Evolutionary conservation across 148 eudicot species (phyloP).

Genomic region (Persicaria maculosa): DNA sequence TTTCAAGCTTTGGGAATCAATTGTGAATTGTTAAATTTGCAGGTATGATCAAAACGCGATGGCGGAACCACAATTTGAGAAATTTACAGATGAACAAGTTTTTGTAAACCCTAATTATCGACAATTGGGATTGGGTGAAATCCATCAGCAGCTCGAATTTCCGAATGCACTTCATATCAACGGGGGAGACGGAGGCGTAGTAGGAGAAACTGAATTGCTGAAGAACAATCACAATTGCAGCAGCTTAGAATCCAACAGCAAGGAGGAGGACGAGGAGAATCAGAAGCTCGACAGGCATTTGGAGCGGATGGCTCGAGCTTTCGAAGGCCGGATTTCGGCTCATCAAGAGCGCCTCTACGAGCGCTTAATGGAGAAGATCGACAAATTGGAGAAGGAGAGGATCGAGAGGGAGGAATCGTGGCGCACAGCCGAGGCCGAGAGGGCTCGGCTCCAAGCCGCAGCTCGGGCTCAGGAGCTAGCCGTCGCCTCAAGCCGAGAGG

Average conservation of each 20-base stretch:
- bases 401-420: conserved; percentile 2
- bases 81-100: too few species aligned
- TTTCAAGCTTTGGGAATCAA: too few species aligned
- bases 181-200: too few species aligned
- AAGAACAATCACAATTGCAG: too few species aligned
- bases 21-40: too few species aligned
- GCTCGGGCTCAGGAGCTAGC: conserved; percentile 8
- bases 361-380: conserved; percentile 2
- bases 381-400: background rate
- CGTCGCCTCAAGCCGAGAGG: conserved; percentile 9
- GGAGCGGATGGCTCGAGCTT: background rate
- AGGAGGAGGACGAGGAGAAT: background rate
- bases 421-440: conserved; percentile 2
- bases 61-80: too few species aligned
- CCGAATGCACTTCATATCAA: too few species aligned
- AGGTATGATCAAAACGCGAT: too few species aligned
- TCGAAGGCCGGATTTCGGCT: background rate
- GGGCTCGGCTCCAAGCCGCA: background rate
- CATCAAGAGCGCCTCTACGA: conserved; percentile 1
- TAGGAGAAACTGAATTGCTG: too few species aligned
- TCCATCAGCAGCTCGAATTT: too few species aligned
- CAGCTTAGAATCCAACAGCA: background rate
- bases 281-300: background rate
- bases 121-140: too few species aligned
- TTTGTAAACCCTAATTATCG: too few species aligned